Conservation (phyloP, 305 asterid species). For the Solanum hybrid region DNA sequence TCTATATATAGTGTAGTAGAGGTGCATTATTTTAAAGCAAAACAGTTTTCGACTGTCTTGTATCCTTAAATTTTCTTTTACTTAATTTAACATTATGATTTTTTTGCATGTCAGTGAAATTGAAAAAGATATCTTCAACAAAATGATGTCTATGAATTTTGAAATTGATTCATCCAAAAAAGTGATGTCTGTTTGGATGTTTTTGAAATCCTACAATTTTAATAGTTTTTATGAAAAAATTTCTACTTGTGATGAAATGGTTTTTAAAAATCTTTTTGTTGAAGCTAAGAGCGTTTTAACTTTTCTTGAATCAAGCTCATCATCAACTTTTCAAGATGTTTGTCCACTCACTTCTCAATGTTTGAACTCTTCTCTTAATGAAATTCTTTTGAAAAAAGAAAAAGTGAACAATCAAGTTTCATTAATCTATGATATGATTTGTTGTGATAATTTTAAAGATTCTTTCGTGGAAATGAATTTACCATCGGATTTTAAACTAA, state of each 20-base stretch:
- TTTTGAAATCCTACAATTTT: neutral
- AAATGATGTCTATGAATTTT: neutral
- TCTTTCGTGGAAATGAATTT: neutral
- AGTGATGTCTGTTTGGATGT: neutral
- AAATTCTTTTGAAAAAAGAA: neutral
- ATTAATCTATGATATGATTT: neutral
- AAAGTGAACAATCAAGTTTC: neutral
- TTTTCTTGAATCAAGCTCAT: neutral
- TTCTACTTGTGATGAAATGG: neutral
- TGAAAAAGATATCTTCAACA: neutral
- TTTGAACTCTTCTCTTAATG: neutral
- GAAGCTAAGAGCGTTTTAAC: slow-evolving; percentile 7
- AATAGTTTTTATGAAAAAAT: neutral
- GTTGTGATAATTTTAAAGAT: neutral
- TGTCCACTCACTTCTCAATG: neutral
- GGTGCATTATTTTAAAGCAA: neutral
- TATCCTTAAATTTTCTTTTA: neutral
- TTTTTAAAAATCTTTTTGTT: neutral
- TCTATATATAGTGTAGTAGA: neutral
- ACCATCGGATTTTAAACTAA: neutral
- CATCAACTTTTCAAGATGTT: neutral
- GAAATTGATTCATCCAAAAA: neutral
- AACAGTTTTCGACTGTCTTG: neutral
- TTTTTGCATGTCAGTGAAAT: neutral
- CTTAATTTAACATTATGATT: neutral